Evolutionary conservation across 495 filamentous ascomycete genomes (phyloP), one percentile per base, ranked within the genome.

Genomic region (Hypomontagnella submonticulosa): DNA sequence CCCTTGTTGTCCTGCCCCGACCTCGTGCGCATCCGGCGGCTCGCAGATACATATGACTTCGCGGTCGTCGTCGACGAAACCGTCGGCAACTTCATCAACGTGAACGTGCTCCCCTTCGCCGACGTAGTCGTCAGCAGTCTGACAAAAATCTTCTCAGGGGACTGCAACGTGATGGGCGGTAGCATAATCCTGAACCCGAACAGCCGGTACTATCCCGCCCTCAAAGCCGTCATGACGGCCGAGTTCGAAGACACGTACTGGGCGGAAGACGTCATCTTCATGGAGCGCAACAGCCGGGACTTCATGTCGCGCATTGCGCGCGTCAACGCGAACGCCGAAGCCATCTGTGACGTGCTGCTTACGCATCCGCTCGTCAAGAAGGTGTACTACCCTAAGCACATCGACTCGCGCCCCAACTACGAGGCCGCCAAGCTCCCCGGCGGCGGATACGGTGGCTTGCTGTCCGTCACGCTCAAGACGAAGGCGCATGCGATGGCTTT

Each of bases 81-180:
- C 2, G 89, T 99, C 49, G 93, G 95, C 66, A 99, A 94, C 54
- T 96, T 97, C 66, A 84, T 97, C 56, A 99, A 99, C 67, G 89
- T 99, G 58, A 90, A 97, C 72, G 91, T 98, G 2, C 84, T 99
- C 2, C 91, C 87, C 1, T 89, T 89, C 71, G 91, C 92, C 46
- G 95, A 99, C 76, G 83, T 97, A 11, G 92, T 97, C 13, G 94
- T 94, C 49, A 95, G 90, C 80, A 96, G 92, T 67, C 82, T 99
- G 53, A 97, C 95, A 3, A 99, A 99, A 76, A 89, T 97, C 47
- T 99, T 99, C 77, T 96, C 92, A 56, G 95, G 95, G 27, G 94
- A 97, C 75, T 92, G 91, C 75, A 98, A 99, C 76, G 95, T 99
- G 51, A 97, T 98, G 95, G 95, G 93, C 63, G 95, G 95, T 54